These are phyloP conservation scores for Claviceps quebecensis DNA, from an alignment of 2,329 filamentous ascomycete species.

Conservation along the genomic window DNA sequence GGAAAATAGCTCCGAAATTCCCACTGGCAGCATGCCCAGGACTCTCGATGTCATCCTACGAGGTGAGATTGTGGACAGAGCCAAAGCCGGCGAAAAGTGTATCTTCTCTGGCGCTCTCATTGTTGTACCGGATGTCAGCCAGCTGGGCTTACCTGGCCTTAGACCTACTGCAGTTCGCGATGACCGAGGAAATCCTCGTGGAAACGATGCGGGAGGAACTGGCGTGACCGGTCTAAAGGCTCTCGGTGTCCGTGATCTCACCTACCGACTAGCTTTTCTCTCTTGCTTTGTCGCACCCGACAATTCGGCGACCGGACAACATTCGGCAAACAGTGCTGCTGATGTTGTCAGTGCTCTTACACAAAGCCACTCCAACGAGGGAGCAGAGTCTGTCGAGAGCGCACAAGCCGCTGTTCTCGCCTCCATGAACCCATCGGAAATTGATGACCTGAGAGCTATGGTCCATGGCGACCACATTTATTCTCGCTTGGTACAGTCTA, in stretches of 20 bases:
- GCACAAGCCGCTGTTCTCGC: constrained; percentile 78
- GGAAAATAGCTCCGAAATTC: constrained; percentile 96
- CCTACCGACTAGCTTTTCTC: constrained; percentile 91
- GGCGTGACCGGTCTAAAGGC: constrained; percentile 83
- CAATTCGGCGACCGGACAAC: constrained; percentile 63
- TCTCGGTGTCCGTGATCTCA: constrained; percentile 86
- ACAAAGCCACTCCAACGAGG: constrained; percentile 44
- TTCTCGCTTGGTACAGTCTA: constrained; percentile 76
- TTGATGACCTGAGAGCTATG: constrained; percentile 82
- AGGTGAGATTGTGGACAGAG: constrained; percentile 93
- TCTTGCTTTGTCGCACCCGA: constrained; percentile 94
- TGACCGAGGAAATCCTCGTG: constrained; percentile 56
- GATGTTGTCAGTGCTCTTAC: constrained; percentile 81
- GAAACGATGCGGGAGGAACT: constrained; percentile 66
- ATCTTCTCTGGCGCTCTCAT: constrained; percentile 95
- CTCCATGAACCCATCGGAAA: constrained; percentile 73
- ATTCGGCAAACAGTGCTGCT: constrained; percentile 46
- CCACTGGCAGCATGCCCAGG: constrained; percentile 94
- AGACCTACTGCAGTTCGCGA: constrained; percentile 75
- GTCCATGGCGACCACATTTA: constrained; percentile 96
- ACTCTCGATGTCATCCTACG: constrained; percentile 95
- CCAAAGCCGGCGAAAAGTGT: constrained; percentile 95
- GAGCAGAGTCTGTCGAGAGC: constrained; percentile 60
- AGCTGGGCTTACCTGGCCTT: constrained; percentile 78
- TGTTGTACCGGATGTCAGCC: constrained; percentile 91